These are phyloP conservation scores for Scenedesmus sp. DNA, from an alignment of 163 green algal genomes.

Conservation along the genomic window DNA sequence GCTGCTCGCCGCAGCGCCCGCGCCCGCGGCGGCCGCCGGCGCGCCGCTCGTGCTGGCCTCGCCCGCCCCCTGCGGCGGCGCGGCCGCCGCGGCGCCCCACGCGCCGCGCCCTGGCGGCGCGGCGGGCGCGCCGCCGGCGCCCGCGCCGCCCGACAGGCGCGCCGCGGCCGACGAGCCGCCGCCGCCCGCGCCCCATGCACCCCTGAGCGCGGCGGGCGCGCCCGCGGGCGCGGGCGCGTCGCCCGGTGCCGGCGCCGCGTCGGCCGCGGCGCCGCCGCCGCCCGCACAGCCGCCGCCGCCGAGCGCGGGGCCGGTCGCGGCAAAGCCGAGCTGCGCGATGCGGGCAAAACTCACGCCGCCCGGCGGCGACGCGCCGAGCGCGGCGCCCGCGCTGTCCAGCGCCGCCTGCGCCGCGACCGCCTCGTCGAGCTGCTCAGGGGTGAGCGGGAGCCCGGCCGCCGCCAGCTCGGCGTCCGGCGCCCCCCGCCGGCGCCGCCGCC, in stretches of 20 bases:
- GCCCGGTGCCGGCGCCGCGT: background rate
- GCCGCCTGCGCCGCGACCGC: constrained; percentile 37
- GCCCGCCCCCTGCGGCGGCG: background rate
- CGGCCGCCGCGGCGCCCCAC: constrained; percentile 4
- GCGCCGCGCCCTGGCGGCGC: background rate
- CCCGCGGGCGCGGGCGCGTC: background rate
- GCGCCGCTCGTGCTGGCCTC: background rate
- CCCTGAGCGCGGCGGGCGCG: background rate
- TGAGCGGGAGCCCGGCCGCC: too few species aligned
- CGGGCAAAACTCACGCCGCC: constrained; percentile 72
- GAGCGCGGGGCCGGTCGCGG: constrained; percentile 73
- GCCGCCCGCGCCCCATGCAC: constrained; percentile 27
- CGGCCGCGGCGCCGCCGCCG: background rate
- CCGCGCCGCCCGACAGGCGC: constrained; percentile 3
- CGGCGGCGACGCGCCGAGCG: background rate
- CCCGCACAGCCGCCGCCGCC: background rate
- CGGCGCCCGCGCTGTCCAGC: constrained; percentile 23
- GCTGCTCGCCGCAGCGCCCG: too few species aligned
- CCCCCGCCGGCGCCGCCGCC: background rate
- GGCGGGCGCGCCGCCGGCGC: background rate
- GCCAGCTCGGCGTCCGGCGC: too few species aligned
- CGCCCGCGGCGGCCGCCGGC: background rate
- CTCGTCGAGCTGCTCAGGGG: constrained; percentile 34
- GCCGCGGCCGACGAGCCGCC: constrained; percentile 25
- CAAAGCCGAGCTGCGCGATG: constrained; percentile 82